These are phyloP conservation scores for Eucalyptus caleyi DNA, from an alignment of 345 rosid species.

Conservation along the genomic window DNA sequence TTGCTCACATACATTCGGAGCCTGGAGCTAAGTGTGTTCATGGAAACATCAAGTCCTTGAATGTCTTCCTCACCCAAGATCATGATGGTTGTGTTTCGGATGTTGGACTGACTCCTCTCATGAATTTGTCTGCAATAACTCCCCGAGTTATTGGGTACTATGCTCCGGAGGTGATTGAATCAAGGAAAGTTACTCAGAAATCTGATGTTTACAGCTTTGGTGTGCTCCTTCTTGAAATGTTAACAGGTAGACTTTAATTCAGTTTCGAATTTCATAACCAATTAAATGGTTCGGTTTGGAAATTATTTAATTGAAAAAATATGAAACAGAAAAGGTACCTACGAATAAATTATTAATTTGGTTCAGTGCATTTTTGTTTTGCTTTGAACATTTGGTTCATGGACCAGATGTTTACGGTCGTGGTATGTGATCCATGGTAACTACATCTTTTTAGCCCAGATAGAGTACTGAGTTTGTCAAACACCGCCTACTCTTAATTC, in stretches of 20 bases:
- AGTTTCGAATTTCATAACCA: neutral
- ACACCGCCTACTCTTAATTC: neutral
- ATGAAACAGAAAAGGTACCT: neutral
- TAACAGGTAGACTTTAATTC: slow-evolving; percentile 25
- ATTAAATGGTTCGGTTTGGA: neutral
- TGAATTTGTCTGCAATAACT: slow-evolving; percentile 32
- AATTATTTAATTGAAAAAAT: neutral
- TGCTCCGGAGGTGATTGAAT: slow-evolving; percentile 68
- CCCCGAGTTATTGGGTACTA: slow-evolving; percentile 49
- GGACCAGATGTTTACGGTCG: neutral
- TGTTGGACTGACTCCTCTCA: slow-evolving; percentile 42
- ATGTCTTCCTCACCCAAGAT: slow-evolving; percentile 49
- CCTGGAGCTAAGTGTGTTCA: slow-evolving; percentile 35
- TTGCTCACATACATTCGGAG: slow-evolving; percentile 45
- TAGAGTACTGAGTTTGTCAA: neutral
- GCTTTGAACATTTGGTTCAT: neutral
- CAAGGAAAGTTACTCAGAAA: slow-evolving; percentile 42
- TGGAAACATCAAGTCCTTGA: slow-evolving; percentile 71
- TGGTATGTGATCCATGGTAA: neutral
- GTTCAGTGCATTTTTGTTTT: neutral
- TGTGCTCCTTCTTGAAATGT: slow-evolving; percentile 67
- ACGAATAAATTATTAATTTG: neutral
- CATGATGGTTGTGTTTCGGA: slow-evolving; percentile 59
- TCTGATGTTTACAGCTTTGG: slow-evolving; percentile 87
- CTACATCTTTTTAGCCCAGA: neutral